Evolutionary conservation across 257 asterid species (phyloP), one percentile per base, ranked within the genome.

Genomic region (Gentiana straminea): DNA sequence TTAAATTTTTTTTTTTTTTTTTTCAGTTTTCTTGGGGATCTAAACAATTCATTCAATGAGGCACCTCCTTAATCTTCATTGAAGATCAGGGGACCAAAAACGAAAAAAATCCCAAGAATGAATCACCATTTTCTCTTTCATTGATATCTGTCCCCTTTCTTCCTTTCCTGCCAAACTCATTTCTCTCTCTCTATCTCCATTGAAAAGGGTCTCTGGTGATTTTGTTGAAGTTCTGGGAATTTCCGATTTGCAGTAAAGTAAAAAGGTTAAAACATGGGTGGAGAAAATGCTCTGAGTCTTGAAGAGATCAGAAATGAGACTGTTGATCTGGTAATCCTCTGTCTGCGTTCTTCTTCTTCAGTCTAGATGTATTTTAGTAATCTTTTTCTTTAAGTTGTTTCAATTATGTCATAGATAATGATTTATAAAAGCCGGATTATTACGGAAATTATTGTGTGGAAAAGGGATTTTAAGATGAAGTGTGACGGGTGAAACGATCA

Each of bases 231-330:
- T 45, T 9, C 15, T 36, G 0, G 24, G 7, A 10, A 34, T 33
- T 13, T 44, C 49, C 4, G 24, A 34, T 12, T 9, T 9, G 35
- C 24, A 4, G 5, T 37, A 37, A 57, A 50, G 37, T 7, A 15
- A 10, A 13, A 34, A 33, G 38, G n/a, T 33, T 13, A 36, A 54
- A 33, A 41, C 13, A 67, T 71, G 76, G 73, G 59, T 10, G 57
- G 43, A 67, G 62, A 81, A 69, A 81, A 76, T 75, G 70, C 60
- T 50, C 63, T 84, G 76, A 77, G 84, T 67, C 91, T 86, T 2
- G 91, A 86, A 39, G 78, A 73, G 77, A 86, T 86, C 2, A 86
- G 79, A 67, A 86, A 86, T 70, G 95, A 86, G 64, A 81, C 90
- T 51, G 95, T 86, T 70, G 96, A 86, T 81, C 73, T 75, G 81